A percentile compares a stretch with the other conserved stretches of the same genome.
Conservation (phyloP, 2,329 filamentous ascomycete genomes). For the Fusarium pininemorale region DNA sequence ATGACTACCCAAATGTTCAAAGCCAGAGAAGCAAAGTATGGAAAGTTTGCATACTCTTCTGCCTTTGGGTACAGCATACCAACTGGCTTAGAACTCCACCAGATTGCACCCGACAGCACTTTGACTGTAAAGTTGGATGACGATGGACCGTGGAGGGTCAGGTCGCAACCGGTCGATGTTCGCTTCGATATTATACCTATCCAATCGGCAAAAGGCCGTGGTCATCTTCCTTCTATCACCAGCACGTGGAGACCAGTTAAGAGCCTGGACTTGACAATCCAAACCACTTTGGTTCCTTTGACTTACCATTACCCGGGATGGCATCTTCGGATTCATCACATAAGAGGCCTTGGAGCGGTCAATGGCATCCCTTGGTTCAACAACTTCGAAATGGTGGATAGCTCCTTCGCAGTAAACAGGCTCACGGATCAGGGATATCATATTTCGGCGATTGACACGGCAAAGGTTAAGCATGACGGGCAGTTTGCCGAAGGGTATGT, state of each 20-base stretch:
- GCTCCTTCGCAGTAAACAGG: conserved; percentile 7
- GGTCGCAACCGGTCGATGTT: conserved; percentile 36
- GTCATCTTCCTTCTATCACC: neutral
- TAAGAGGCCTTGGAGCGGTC: neutral
- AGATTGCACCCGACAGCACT: conserved; percentile 46
- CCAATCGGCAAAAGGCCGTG: neutral
- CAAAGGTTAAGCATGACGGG: neutral
- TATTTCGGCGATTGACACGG: neutral
- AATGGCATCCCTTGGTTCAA: neutral
- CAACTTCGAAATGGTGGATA: conserved; percentile 8
- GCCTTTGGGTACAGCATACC: conserved; percentile 56
- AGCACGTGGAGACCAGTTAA: conserved; percentile 32
- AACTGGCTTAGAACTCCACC: conserved; percentile 45
- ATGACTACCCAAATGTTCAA: conserved; percentile 50
- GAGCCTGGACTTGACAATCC: conserved; percentile 29
- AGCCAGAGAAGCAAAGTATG: conserved; percentile 55
- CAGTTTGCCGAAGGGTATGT: neutral
- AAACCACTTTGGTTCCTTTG: conserved; percentile 43
- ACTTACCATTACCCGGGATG: conserved; percentile 46
- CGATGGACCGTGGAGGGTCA: conserved; percentile 43
- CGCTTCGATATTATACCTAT: neutral
- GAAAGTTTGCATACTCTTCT: conserved; percentile 59
- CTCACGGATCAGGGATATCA: neutral
- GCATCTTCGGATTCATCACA: conserved; percentile 43
- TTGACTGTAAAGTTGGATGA: conserved; percentile 44